A percentile compares a stretch with the other conserved stretches of the same genome.
Evolutionary conservation across 2,329 filamentous ascomycete species (phyloP).

Genomic region (Verticillium alfalfae): DNA sequence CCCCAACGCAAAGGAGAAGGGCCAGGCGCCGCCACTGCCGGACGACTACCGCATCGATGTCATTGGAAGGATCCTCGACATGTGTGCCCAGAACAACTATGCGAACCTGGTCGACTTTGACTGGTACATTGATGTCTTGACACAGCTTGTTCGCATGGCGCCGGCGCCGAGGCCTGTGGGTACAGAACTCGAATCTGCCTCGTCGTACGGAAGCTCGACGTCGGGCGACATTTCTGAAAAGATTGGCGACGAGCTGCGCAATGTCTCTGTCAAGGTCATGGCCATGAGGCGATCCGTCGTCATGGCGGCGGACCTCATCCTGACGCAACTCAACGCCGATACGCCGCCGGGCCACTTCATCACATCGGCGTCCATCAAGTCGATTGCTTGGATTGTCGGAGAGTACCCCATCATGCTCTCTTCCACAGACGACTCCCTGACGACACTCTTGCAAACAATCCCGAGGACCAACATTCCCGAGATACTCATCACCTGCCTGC

Average conservation of each 20-base stretch:
- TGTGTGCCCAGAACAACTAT: conserved; percentile 89
- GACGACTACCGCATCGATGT: conserved; percentile 83
- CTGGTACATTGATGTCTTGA: conserved; percentile 91
- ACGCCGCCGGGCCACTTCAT: conserved; percentile 50
- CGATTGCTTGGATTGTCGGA: conserved; percentile 79
- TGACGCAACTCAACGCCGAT: conserved; percentile 50
- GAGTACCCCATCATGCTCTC: conserved; percentile 75
- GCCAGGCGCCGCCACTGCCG: conserved; percentile 59
- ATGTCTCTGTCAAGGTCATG: conserved; percentile 85
- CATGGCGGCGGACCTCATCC: conserved; percentile 73
- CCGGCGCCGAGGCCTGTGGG: conserved; percentile 40
- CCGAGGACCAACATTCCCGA: conserved; percentile 53
- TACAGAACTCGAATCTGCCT: conserved; percentile 24
- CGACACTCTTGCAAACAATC: conserved; percentile 64
- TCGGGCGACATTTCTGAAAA: conserved; percentile 54
- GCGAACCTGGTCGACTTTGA: conserved; percentile 84
- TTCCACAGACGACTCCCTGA: conserved; percentile 66
- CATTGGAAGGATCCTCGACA: conserved; percentile 74
- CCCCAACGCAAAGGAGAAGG: conserved; percentile 23
- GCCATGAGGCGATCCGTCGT: conserved; percentile 77
- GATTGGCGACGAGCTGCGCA: conserved; percentile 82
- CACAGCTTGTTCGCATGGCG: conserved; percentile 73
- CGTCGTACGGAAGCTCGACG: conserved; percentile 17
- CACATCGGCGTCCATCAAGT: conserved; percentile 63
- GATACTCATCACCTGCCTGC: conserved; percentile 73